phyloP scores from a whole-genome alignment of 495 filamentous ascomycete species.

The Penicillium silybi region DNA sequence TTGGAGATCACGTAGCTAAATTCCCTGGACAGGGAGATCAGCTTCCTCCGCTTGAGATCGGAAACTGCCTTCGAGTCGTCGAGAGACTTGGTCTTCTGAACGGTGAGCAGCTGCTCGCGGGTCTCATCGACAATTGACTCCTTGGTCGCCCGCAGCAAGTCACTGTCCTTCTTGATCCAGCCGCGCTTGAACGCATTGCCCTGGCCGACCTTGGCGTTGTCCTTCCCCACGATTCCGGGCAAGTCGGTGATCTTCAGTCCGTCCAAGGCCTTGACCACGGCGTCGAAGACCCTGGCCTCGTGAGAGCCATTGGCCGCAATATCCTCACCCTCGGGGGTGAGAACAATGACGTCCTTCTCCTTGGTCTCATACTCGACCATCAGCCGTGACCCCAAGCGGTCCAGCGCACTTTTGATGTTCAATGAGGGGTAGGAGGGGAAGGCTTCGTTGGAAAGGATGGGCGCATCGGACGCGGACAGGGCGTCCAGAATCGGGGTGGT shows the following conservation, averaged over 20 bases:
- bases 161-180: conserved; percentile 90
- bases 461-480: conserved; percentile 57
- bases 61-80: conserved; percentile 66
- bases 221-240: conserved; percentile 71
- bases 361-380: conserved; percentile 85
- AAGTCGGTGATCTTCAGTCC: conserved; percentile 79
- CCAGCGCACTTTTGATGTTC: conserved; percentile 79
- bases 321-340: conserved; percentile 74
- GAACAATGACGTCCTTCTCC: conserved; percentile 69
- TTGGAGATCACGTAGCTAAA: conserved; percentile 78
- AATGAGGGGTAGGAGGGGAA: conserved; percentile 70
- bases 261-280: conserved; percentile 69
- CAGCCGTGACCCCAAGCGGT: conserved; percentile 73
- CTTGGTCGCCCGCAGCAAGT: conserved; percentile 53
- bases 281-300: conserved; percentile 91
- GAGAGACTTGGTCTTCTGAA: conserved; percentile 64
- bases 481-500: conserved; percentile 61
- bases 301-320: conserved; percentile 85
- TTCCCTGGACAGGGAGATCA: conserved; percentile 76
- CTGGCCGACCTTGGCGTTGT: conserved; percentile 84
- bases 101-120: conserved; percentile 63
- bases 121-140: conserved; percentile 76
- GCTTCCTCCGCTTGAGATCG: conserved; percentile 86
- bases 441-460: conserved; percentile 67
- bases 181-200: conserved; percentile 94